A percentile compares a stretch with the other conserved stretches of the same genome.
These are phyloP conservation scores for Kurtzmaniella quercitrusa DNA, from an alignment of 1,139 yeast genomes.

Conservation along the genomic window DNA sequence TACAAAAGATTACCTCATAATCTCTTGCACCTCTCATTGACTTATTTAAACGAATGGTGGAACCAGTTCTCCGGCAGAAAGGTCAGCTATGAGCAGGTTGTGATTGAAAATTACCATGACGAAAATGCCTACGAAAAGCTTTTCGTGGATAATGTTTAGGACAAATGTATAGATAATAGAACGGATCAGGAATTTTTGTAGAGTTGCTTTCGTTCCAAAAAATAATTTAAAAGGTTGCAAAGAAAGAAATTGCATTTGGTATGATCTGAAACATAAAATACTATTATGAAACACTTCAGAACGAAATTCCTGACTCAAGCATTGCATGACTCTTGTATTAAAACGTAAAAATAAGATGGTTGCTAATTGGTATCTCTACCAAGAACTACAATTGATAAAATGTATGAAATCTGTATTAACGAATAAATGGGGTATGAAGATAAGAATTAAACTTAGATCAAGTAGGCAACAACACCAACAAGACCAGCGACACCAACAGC, in stretches of 20 bases:
- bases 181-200: neutral
- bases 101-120: neutral
- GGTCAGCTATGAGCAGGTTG: conserved; percentile 10
- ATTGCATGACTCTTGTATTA: too few relatives aligned
- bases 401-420: neutral
- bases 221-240: too few relatives aligned
- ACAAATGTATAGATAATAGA: neutral
- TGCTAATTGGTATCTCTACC: neutral
- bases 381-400: neutral
- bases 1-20: conserved; percentile 69
- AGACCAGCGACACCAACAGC: conserved; percentile 39
- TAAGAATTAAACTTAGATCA: conserved; percentile 23
- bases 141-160: neutral
- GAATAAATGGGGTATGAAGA: neutral
- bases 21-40: conserved; percentile 46
- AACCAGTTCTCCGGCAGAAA: conserved; percentile 65
- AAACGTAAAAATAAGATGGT: too few relatives aligned
- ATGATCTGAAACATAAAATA: too few relatives aligned
- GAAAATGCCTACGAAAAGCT: conserved; percentile 4
- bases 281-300: too few relatives aligned
- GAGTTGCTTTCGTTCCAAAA: too few relatives aligned
- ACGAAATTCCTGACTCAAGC: too few relatives aligned
- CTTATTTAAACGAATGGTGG: conserved; percentile 61
- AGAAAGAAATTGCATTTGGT: too few relatives aligned
- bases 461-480: conserved; percentile 43